Base-by-base conservation (phyloP, 1,139 yeast genomes). In the Suhomyces choctaworum region DNA sequence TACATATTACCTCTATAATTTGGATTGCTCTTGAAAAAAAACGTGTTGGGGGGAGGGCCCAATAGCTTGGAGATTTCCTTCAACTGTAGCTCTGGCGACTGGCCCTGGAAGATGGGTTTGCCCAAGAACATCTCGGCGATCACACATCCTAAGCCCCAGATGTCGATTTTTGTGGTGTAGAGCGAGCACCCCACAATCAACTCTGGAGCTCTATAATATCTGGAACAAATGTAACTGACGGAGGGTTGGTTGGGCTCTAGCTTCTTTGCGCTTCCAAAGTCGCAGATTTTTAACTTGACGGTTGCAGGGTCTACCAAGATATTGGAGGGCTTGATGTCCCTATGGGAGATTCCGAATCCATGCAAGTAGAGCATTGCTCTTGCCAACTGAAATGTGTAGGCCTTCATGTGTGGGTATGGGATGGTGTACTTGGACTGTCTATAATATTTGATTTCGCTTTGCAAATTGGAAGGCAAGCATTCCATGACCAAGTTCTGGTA, bases 61-160 rank as follows among this genome's bases (percentile, higher is more conserved):
- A 84, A 65, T 39, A 84, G 62, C 56, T 84, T 84, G 2, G 88
- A 78, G 45, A 84, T 84, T 57, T 84, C 95, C 53, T 85, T 76
- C 47, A 84, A 67, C 58, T 84, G 95, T 34, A 81, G 62, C 53
- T 81, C 74, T 10, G 90, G 87, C 34, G 82, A 80, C 50, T 78
- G 82, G 34, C 94, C 94, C 62, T 83, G 92, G 63, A 85, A 85
- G 15, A 85, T 81, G 4, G 92, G 88, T 54, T 79, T 82, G 21
- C 92, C 90, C 51, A 83, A 69, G 45, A 82, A 73, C 90, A 85
- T 83, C 58, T 85, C 94, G 13, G 92, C 92, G 46, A 84, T 66
- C 7, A 84, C 92, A 68, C 95, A 85, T 1, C 95, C 95, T 37
- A 83, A 66, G 1, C 92, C 92, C 95, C 95, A 85, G 40, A 83